Percentiles rank a stretch among this genome's conserved stretches.
phyloP scores from a whole-genome alignment of 2,329 filamentous ascomycete species.

The Lasiodiplodia gonubiensis region DNA sequence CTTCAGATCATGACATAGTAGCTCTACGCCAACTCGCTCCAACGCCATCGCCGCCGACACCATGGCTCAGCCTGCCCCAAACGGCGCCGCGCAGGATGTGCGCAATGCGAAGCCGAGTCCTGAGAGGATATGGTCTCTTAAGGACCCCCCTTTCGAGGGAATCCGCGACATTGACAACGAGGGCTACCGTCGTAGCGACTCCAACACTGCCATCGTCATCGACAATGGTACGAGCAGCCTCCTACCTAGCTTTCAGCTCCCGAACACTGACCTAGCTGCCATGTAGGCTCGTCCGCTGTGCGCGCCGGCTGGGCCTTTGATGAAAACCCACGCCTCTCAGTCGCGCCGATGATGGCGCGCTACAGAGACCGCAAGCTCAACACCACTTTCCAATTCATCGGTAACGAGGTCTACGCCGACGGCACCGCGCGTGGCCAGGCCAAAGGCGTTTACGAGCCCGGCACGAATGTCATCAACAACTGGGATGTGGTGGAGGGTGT shows the following conservation, averaged over 20 bases:
- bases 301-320: constrained; percentile 98
- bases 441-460: constrained; percentile 87
- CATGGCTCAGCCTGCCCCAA: constrained; percentile 46
- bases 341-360: constrained; percentile 91
- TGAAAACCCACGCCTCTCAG: constrained; percentile 73
- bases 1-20: constrained; percentile 13
- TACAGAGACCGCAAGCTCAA: constrained; percentile 94
- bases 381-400: constrained; percentile 90
- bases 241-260: neutral
- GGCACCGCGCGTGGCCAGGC: constrained; percentile 90
- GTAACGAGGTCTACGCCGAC: constrained; percentile 91
- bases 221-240: constrained; percentile 78
- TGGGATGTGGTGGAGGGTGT: constrained; percentile 98
- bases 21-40: neutral
- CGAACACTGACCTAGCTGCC: neutral
- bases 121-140: constrained; percentile 57
- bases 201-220: constrained; percentile 82
- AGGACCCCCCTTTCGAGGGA: constrained; percentile 66
- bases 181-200: constrained; percentile 70
- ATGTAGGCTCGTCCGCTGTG: constrained; percentile 79
- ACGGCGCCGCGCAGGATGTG: constrained; percentile 50
- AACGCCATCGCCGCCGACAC: constrained; percentile 25
- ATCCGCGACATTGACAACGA: constrained; percentile 65
- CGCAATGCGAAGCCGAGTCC: constrained; percentile 61
- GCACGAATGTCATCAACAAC: constrained; percentile 90